Evolutionary conservation across 2,329 filamentous ascomycete genomes (phyloP).

Genomic region (Thermoascus crustaceus): DNA sequence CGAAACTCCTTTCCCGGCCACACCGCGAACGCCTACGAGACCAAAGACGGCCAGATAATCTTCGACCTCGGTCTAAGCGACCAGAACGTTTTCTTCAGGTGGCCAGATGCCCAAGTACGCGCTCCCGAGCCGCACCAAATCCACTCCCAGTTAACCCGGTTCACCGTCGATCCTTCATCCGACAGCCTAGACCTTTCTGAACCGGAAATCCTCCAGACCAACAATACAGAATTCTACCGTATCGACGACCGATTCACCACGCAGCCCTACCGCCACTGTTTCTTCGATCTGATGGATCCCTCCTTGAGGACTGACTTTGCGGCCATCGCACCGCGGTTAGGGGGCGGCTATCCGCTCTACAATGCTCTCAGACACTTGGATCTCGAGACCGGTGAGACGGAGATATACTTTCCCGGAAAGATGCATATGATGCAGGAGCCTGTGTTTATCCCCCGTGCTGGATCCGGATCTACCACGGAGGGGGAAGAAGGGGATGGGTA

Average conservation of each 20-base stretch:
- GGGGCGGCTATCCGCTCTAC: slow-evolving; percentile 31
- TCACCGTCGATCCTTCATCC: slow-evolving; percentile 19
- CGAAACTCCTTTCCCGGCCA: slow-evolving; percentile 30
- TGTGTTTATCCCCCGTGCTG: slow-evolving; percentile 14
- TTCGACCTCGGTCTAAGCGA: slow-evolving; percentile 31
- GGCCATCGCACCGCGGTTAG: slow-evolving; percentile 18
- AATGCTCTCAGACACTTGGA: slow-evolving; percentile 42
- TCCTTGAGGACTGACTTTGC: slow-evolving; percentile 25
- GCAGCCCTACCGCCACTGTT: slow-evolving; percentile 31
- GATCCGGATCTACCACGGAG: no score
- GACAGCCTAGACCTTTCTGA: slow-evolving; percentile 16
- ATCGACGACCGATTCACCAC: slow-evolving; percentile 41
- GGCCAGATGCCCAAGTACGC: slow-evolving; percentile 30
- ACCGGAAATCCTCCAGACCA: slow-evolving; percentile 12
- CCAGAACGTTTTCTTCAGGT: slow-evolving; percentile 38
- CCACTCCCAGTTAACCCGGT: slow-evolving; percentile 15
- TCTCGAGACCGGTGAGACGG: slow-evolving; percentile 25
- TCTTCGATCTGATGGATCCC: slow-evolving; percentile 39
- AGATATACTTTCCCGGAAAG: slow-evolving; percentile 39
- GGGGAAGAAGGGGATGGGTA: slow-evolving; percentile 15
- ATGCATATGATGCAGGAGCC: slow-evolving; percentile 26
- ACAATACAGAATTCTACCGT: slow-evolving; percentile 43
- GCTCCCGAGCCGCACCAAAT: slow-evolving; percentile 23
- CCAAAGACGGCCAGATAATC: slow-evolving; percentile 18
- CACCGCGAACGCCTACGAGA: slow-evolving; percentile 31